Base-by-base conservation (phyloP, 2,329 filamentous ascomycete genomes). In the Trichoderma gracile region DNA sequence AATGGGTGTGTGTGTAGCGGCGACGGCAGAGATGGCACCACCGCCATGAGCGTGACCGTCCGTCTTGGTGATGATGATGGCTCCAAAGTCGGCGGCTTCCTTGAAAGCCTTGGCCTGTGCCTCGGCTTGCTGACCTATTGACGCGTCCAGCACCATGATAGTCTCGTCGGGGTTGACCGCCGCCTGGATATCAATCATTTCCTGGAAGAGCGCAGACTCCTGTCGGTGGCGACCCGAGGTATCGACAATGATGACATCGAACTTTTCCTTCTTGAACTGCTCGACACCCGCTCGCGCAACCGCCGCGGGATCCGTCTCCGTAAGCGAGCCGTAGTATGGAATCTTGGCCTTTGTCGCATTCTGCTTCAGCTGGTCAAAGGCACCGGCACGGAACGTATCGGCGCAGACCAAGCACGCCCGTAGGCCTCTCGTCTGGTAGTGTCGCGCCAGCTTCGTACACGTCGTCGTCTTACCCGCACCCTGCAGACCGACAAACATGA, bases 281-380 rank as follows among this genome's bases (percentile, higher is more conserved):
- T 97, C 93, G 38, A 99, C 95, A 79, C 95, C 95, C 70, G 97
- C 93, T n/a, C 88, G 86, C 0, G 95, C 94, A 19, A 99, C 95
- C 6, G 93, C 89, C 0, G 94, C 93, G 0, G 95, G 95, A 74
- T 99, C 95, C 8, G 93, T 97, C 80, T 99, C 93, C 3, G 94
- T 99, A 68, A 99, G 82, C 64, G 92, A 96, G 72, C 95, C 95
- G 76, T 96, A 99, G 84, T 99, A 99, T 10, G 95, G 95, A 59
- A 99, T 98, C 81, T 98, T 98, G 57, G 95, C 95, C 78, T 98
- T 99, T 40, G 93, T 98, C 1, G 95, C 95, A 76, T 99, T 99
- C 80, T 99, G 95, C 81, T 98, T 98, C 76, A 99, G 78, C 80
- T 99, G 95, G 75, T 99, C 95, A 71, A 99, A 99, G 47, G 95